phyloP scores from a whole-genome alignment of 495 filamentous ascomycete genomes.

The Aspergillus carlsbadensis region DNA sequence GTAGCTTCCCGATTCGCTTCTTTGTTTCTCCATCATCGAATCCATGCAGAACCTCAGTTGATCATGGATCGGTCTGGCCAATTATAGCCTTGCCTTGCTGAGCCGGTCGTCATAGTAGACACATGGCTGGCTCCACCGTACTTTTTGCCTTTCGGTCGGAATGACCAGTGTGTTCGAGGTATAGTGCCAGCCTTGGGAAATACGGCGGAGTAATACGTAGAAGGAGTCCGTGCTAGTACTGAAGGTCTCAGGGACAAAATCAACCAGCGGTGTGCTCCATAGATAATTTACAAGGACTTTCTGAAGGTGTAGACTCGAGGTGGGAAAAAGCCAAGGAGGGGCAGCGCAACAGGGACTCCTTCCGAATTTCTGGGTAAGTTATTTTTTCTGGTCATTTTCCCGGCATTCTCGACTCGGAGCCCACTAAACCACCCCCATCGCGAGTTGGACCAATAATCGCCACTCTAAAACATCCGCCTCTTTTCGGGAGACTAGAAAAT shows the following conservation, averaged over 20 bases:
- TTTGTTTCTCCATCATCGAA: conserved; percentile 11
- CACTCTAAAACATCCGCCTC: conserved; percentile 24
- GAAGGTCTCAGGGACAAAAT: not conserved
- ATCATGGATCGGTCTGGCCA: conserved; percentile 17
- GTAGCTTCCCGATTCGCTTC: conserved; percentile 21
- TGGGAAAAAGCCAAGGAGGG: not conserved
- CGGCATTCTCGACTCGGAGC: conserved; percentile 20
- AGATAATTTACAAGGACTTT: not conserved
- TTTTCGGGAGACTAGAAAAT: conserved; percentile 16
- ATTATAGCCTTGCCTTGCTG: conserved; percentile 10
- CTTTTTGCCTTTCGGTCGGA: conserved; percentile 21
- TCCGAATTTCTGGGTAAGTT: not conserved
- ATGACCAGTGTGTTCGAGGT: not conserved
- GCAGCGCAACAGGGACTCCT: not conserved
- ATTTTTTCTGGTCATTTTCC: conserved; percentile 6
- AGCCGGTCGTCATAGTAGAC: conserved; percentile 21
- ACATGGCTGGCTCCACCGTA: conserved; percentile 27
- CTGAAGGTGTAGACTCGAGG: not conserved
- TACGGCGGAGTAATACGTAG: too few species aligned
- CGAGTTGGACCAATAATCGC: conserved; percentile 21
- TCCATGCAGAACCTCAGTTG: conserved; percentile 30
- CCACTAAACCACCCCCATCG: conserved; percentile 14
- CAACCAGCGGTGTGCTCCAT: too few species aligned
- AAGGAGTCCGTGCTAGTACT: not conserved
- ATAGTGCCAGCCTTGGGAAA: too few species aligned